A percentile compares a stretch with the other conserved stretches of the same genome.
These are phyloP conservation scores for Suhomyces guaymorum DNA, from an alignment of 1,139 yeast genomes.

Conservation along the genomic window DNA sequence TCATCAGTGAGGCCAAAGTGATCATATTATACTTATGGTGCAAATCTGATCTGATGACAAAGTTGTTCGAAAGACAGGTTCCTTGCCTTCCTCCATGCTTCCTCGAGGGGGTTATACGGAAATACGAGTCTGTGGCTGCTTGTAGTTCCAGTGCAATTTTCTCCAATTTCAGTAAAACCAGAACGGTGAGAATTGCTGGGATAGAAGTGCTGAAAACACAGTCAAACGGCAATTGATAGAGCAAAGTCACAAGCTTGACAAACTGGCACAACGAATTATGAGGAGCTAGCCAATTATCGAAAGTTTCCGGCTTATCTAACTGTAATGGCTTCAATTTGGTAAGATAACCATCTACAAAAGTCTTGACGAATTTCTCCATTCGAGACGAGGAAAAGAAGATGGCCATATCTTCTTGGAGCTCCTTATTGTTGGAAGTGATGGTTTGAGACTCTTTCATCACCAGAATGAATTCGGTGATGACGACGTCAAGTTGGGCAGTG, in stretches of 20 bases:
- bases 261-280: neutral
- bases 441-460: neutral
- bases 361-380: constrained; percentile 2
- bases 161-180: constrained; percentile 1
- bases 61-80: neutral
- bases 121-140: neutral
- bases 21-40: neutral
- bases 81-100: no score
- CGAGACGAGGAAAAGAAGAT: constrained; percentile 3
- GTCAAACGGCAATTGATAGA: constrained; percentile 6
- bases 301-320: neutral
- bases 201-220: neutral
- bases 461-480: neutral
- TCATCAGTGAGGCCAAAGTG: constrained; percentile 1
- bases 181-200: constrained; percentile 3
- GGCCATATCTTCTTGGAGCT: constrained; percentile 1
- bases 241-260: constrained; percentile 1
- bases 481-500: neutral
- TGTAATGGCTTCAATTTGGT: neutral
- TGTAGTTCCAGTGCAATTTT: neutral
- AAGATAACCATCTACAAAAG: neutral
- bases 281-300: neutral
- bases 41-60: neutral
- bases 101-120: neutral
- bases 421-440: neutral